Base-by-base conservation (phyloP, 148 eudicot species). In the Rheum nobile region DNA sequence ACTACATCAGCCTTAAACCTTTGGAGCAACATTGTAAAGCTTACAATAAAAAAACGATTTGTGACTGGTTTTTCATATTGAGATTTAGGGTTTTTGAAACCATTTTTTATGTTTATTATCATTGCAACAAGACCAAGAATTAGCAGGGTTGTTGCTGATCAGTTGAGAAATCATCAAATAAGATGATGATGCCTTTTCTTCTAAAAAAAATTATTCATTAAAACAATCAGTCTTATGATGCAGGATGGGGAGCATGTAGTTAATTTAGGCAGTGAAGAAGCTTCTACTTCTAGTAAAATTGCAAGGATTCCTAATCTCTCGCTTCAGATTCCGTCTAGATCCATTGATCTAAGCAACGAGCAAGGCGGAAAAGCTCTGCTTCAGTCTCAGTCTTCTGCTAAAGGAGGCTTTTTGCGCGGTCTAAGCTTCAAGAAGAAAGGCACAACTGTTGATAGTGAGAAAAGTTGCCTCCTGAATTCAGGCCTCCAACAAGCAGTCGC, bases 251-350 rank as follows among this genome's bases (percentile, higher is more conserved):
- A 71, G 37, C 32, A 76, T 47, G 76, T 48, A 41, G 78, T 57
- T 31, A 79, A 39, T 6, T 67, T 82, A 14, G 52, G 78, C 37
- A 65, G 39, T 39, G 79, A 79, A 78, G 84, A 74, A 74, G 83
- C 61, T 71, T 65, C 69, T 44, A 75, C 72, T 67, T 74, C 86
- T 22, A 86, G 77, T 69, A 74, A 85, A 74, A 86, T 74, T 78
- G 75, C 75, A 42, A 77, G 77, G 73, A 80, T 61, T 67, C 75
- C 86, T 24, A 85, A 81, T 50, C 90, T 89, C 71, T 88, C 89
- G 78, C 96, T 91, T 76, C 90, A 88, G 78, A 85, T 91, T 74
- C 98, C 97, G 59, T 78, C 91, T 10, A 88, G 83, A 75, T 83
- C 86, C 72, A 47, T 73, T 46, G 76, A 82, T 34, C 83, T 85